Base-by-base conservation (phyloP, 1,284 basidiomycete species). In the Ceratobasidium papillatum region DNA sequence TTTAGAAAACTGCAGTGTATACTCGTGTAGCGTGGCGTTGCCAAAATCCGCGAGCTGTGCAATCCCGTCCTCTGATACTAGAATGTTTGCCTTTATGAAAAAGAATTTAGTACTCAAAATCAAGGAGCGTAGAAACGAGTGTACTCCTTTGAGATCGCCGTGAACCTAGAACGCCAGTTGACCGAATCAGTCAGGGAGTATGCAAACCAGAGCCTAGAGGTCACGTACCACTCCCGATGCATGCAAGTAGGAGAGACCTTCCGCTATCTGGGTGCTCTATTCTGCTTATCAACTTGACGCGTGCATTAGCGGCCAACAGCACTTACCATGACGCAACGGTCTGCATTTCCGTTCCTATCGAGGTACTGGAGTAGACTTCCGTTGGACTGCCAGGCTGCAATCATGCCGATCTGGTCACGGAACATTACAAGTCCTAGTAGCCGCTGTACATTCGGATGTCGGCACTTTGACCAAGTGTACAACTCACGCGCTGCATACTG, bases 401-500 rank as follows among this genome's bases (percentile, higher is more conserved):
- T 32, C 64, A 66, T 66, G 12, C 30, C 64, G 36, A 66, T 52
- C 27, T 41, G 51, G 1, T 32, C 64, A 3, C 64, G 64, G 34
- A 66, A 66, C 14, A 36, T 49, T 1, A 41, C 51, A 3, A 66
- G 49, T 22, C 64, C 64, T 2, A 66, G 47, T 9, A 66, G 34
- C 3, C 34, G 12, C 12, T 51, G 30, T 5, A 66, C 47, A n/a
- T 66, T 66, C 3, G 27, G 64, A 49, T 66, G 64, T 41, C 38
- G 64, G 49, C 64, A 66, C 54, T 66, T 66, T 3, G 64, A 66
- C 64, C 64, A 66, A 17, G 47, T 54, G 49, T 66, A 47, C 8
- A 66, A 22, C 49, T 66, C 64, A 3, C 30, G 25, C 1, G 64
- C 64, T 5, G 64, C 64, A 36, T 54, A 14, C 64, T 66, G 32